Evolutionary conservation across 2,329 filamentous ascomycete species (phyloP).

Genomic region (Penicillium sp.): DNA sequence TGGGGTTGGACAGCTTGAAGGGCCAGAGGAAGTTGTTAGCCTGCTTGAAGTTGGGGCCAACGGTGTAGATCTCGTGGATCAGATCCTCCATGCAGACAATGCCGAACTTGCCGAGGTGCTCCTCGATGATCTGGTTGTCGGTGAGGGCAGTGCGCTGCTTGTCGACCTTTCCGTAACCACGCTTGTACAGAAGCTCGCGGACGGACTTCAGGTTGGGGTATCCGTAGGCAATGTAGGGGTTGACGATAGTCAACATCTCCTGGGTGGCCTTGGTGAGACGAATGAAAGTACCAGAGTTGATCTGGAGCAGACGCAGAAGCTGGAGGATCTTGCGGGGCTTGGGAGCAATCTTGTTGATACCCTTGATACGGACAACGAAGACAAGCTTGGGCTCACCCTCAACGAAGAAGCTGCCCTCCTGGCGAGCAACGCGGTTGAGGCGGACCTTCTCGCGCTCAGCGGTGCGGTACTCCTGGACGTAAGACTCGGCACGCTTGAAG

Average conservation of each 20-base stretch:
- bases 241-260: slow-evolving; percentile 96
- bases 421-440: slow-evolving; percentile 78
- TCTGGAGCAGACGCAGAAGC: slow-evolving; percentile 97
- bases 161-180: slow-evolving; percentile 96
- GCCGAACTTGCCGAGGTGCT: slow-evolving; percentile 92
- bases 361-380: slow-evolving; percentile 99
- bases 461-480: slow-evolving; percentile 99
- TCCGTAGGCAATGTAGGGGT: slow-evolving; percentile 98
- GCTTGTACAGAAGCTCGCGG: slow-evolving; percentile 99
- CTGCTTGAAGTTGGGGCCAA: slow-evolving; percentile 99
- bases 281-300: slow-evolving; percentile 99
- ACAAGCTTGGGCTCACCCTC: slow-evolving; percentile 90
- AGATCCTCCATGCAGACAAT: slow-evolving; percentile 99
- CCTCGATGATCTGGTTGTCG: slow-evolving; percentile 96
- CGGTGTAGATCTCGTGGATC: slow-evolving; percentile 97
- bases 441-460: slow-evolving; percentile 97
- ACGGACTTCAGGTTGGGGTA: slow-evolving; percentile 99
- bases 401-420: slow-evolving; percentile 87
- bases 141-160: slow-evolving; percentile 95
- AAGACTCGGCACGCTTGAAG: slow-evolving; percentile 99
- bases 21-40: slow-evolving; percentile 99
- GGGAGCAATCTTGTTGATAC: slow-evolving; percentile 99
- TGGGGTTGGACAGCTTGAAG: slow-evolving; percentile 99
- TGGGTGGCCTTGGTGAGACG: slow-evolving; percentile 92
- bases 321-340: slow-evolving; percentile 99